Evolutionary conservation across 176 grass and related monocot genomes (phyloP), one percentile per base, ranked within the genome.

Genomic region (Triticum urartu): DNA sequence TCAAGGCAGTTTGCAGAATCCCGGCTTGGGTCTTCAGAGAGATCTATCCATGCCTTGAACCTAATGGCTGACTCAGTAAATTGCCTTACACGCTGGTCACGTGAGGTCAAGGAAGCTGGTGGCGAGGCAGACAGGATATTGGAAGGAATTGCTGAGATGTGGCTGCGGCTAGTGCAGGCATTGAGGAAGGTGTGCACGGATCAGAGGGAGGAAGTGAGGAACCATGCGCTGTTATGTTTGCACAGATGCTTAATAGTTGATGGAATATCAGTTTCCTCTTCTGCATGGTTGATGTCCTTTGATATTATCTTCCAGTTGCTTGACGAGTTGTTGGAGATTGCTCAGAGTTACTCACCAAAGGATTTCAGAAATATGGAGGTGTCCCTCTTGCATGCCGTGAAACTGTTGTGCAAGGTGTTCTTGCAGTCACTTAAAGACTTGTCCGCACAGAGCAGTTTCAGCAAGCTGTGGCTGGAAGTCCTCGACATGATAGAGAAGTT

Each of bases 351-450:
- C 79, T 94, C 94, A 26, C 86, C 89, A 18, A 98, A 98, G 43
- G 97, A 98, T 80, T 98, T 92, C 68, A 86, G 97, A 78, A 98
- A 98, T 47, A 98, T 98, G 90, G 97, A 98, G 87, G 81, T 85
- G n/a, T 96, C 97, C 47, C 94, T 98, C 81, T 84, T 96, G 68
- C 90, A 90, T 76, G 92, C 86, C 24, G 82, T 94, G 71, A 98
- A 96, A 88, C 86, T 98, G 52, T 64, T 94, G 13, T 94, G 90
- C 34, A 98, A 96, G 80, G 92, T 91, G 42, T 98, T 98, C 76
- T 83, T 98, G 84, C 97, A 98, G 67, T 90, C 92, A 39, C 88
- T 95, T 67, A 88, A 91, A 89, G 90, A 94, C 74, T 82, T 98
- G 15, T 92, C 84, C 35, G 77, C 81, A 40, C 76, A 92, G 73